A percentile compares a stretch with the other conserved stretches of the same genome.
Conservation (phyloP, 2,329 filamentous ascomycete genomes). For the Calonectria multiphialidica region DNA sequence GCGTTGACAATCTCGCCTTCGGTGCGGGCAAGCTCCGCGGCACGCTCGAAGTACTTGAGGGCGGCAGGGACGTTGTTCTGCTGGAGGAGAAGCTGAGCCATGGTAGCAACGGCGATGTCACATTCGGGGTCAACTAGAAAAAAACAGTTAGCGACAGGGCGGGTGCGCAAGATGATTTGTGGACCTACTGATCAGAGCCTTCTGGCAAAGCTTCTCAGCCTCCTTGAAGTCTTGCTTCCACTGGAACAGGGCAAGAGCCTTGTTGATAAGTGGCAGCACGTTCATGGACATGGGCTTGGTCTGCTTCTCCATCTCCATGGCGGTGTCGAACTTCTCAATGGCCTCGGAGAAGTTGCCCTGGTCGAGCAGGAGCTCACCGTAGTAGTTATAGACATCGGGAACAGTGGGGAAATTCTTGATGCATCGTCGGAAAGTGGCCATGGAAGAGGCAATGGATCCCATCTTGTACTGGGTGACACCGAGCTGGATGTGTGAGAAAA, state of each 20-base stretch:
- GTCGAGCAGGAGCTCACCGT: conserved; percentile 95
- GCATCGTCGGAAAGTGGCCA: conserved; percentile 97
- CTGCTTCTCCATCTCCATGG: conserved; percentile 98
- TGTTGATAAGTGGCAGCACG: conserved; percentile 97
- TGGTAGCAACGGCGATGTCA: conserved; percentile 97
- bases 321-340: conserved; percentile 97
- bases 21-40: conserved; percentile 92
- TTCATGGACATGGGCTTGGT: conserved; percentile 97
- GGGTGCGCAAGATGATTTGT: conserved; percentile 13
- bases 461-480: conserved; percentile 99
- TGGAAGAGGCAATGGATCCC: conserved; percentile 96
- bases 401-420: conserved; percentile 99
- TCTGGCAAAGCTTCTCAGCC: conserved; percentile 96
- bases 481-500: conserved; percentile 99
- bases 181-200: conserved; percentile 91
- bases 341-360: conserved; percentile 96
- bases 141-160: conserved; percentile 47
- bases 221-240: conserved; percentile 98
- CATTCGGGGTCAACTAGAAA: conserved; percentile 92
- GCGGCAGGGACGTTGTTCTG: conserved; percentile 97
- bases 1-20: conserved; percentile 97
- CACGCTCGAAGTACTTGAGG: conserved; percentile 96
- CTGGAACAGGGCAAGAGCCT: conserved; percentile 95
- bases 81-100: conserved; percentile 97
- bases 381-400: conserved; percentile 99